phyloP scores from a whole-genome alignment of 2,329 filamentous ascomycete species.

The Aphanocladium album region DNA sequence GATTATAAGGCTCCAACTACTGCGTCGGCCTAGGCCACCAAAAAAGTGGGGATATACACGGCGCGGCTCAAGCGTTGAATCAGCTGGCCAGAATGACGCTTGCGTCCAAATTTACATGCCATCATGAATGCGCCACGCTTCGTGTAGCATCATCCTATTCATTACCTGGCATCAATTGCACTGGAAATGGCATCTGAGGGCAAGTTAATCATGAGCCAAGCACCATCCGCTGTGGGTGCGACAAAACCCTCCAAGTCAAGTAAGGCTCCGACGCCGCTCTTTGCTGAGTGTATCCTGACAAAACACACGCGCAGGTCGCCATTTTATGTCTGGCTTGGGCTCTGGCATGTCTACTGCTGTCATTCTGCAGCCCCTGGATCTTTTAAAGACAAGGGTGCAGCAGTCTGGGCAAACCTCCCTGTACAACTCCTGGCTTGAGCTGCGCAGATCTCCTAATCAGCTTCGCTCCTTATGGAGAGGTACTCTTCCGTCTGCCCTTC shows the following conservation, averaged over 20 bases:
- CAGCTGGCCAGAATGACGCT: neutral
- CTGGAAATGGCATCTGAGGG: neutral
- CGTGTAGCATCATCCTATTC: neutral
- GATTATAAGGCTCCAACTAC: slow-evolving; percentile 32
- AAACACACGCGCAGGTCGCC: slow-evolving; percentile 53
- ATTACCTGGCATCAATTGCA: neutral
- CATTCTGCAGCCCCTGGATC: slow-evolving; percentile 88
- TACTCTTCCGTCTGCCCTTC: slow-evolving; percentile 84
- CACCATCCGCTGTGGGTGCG: neutral
- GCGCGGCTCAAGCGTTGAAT: neutral
- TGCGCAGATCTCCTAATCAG: slow-evolving; percentile 53
- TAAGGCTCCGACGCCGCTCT: neutral
- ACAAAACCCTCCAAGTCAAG: slow-evolving; percentile 7
- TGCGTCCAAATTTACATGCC: neutral
- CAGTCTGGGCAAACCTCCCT: slow-evolving; percentile 73
- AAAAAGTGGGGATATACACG: neutral
- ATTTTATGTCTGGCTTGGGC: slow-evolving; percentile 82
- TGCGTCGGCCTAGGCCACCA: slow-evolving; percentile 7
- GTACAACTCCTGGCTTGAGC: slow-evolving; percentile 23
- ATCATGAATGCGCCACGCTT: neutral
- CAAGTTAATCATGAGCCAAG: neutral
- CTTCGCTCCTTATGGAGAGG: slow-evolving; percentile 83
- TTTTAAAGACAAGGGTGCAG: slow-evolving; percentile 94
- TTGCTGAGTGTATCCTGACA: neutral
- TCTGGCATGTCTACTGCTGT: slow-evolving; percentile 86